Percentiles rank a stretch among this genome's conserved stretches.
These are phyloP conservation scores for Wallacemonas sp. DNA, from an alignment of 208 protist genomes.

Conservation along the genomic window DNA sequence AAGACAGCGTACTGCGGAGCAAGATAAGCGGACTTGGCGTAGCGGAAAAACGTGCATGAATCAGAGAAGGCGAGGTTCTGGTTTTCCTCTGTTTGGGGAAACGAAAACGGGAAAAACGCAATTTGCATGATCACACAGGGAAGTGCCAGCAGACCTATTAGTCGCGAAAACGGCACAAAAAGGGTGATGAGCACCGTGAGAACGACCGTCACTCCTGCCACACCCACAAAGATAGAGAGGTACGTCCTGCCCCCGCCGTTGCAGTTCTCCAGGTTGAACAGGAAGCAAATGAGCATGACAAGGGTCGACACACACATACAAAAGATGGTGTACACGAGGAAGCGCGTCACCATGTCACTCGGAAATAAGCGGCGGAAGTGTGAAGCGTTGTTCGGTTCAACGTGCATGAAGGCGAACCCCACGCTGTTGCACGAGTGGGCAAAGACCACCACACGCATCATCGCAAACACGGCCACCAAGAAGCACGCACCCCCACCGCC, in stretches of 20 bases:
- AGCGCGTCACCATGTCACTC: slow-evolving; percentile 18
- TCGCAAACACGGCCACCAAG: slow-evolving; percentile 54
- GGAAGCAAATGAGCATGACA: slow-evolving; percentile 26
- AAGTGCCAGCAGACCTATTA: slow-evolving; percentile 26
- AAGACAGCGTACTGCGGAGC: slow-evolving; percentile 39
- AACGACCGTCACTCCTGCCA: slow-evolving; percentile 24
- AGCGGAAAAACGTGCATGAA: slow-evolving; percentile 27
- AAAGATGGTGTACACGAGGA: slow-evolving; percentile 15
- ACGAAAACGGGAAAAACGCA: slow-evolving; percentile 27
- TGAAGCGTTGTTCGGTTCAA: slow-evolving; percentile 4
- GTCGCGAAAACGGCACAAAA: slow-evolving; percentile 29
- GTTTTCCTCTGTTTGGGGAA: background rate
- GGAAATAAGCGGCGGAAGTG: slow-evolving; percentile 11
- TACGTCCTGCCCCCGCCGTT: slow-evolving; percentile 15
- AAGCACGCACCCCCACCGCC: slow-evolving; percentile 32
- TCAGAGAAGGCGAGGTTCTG: background rate
- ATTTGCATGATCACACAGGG: slow-evolving; percentile 39
- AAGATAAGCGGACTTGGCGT: slow-evolving; percentile 21
- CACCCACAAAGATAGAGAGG: slow-evolving; percentile 31
- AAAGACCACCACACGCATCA: slow-evolving; percentile 46
- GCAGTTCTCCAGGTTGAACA: slow-evolving; percentile 40
- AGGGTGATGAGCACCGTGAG: slow-evolving; percentile 24
- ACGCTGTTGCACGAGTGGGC: slow-evolving; percentile 68
- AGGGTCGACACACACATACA: slow-evolving; percentile 11
- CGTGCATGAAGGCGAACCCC: slow-evolving; percentile 61